These are phyloP conservation scores for Datura wrightii DNA, from an alignment of 257 asterid species.

Conservation along the genomic window DNA sequence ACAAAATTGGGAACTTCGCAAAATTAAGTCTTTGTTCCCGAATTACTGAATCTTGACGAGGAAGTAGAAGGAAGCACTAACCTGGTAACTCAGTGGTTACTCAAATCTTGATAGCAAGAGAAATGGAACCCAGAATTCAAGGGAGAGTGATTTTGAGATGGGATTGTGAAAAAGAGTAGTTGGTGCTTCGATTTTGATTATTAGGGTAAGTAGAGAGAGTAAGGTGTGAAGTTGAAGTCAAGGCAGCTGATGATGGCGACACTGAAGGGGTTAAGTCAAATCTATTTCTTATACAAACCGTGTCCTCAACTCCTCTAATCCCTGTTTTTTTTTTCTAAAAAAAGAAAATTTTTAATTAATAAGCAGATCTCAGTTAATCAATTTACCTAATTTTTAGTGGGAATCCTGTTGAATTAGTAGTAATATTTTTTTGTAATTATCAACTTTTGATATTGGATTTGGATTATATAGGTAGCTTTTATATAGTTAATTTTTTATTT, in stretches of 20 bases:
- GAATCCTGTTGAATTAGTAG: too few species aligned
- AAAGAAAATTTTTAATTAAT: neutral
- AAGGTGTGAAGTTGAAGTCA: constrained; percentile 24
- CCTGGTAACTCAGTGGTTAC: too few species aligned
- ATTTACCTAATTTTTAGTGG: neutral
- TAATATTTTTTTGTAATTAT: too few species aligned
- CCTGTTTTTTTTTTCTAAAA: too few species aligned
- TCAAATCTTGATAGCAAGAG: neutral
- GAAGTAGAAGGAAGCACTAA: neutral
- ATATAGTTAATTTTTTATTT: too few species aligned
- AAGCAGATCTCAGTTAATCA: neutral
- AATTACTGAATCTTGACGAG: neutral
- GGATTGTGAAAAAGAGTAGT: neutral
- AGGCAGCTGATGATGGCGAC: neutral
- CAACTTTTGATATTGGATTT: too few species aligned
- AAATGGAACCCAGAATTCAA: neutral
- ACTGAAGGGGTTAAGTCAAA: neutral
- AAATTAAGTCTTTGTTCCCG: neutral
- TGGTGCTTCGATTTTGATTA: constrained; percentile 5
- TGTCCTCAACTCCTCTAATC: too few species aligned
- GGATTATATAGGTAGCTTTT: too few species aligned
- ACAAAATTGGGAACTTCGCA: neutral
- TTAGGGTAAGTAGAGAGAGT: constrained; percentile 28
- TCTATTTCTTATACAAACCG: too few species aligned
- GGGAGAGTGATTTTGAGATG: constrained; percentile 10